Evolutionary conservation across 2,329 filamentous ascomycete genomes (phyloP), one percentile per base, ranked within the genome.

Genomic region (Hirsutella thompsonii): DNA sequence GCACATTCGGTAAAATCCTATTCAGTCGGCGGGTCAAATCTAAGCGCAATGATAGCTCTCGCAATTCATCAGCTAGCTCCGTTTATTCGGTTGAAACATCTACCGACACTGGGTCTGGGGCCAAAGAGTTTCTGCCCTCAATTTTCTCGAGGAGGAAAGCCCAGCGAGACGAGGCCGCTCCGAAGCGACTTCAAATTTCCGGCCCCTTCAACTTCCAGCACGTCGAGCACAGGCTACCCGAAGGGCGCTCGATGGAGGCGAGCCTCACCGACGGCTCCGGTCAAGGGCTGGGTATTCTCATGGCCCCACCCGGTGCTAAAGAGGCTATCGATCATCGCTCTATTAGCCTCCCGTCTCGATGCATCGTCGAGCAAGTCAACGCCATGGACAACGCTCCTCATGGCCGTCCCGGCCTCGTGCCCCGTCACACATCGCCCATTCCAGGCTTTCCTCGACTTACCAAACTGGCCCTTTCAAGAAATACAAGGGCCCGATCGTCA

Each of bases 131-230:
- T 30, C 63, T 74, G 21, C 67, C 70, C 5, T 62, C 65, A 9
- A 58, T 78, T 36, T 76, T 78, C 44, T 56, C 64, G 35, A 64
- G 73, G 39, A 66, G 73, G 41, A 70, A 68, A 48, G 49, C 51
- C 10, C 55, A 56, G 21, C 57, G 59, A 18, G 59, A 63, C 36
- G 58, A 62, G 20, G 45, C 51, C 37, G 39, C 48, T 39, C 48
- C 55, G 40, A 69, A 57, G 50, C 69, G 64, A 46, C 52, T 69
- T 38, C 67, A 70, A 41, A 81, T 81, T 41, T 81, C 77, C 1
- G 70, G 64, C 1, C 77, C 77, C 3, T 81, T 77, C 57, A 79
- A 81, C 60, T 81, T 81, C 45, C 76, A 80, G 52, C 77, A 81
- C 55, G 65, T 81, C 28, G 69, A 72, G 4, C 76, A 80, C 52